Base-by-base conservation (phyloP, 129 eudicot species). In the Flaveria bidentis region DNA sequence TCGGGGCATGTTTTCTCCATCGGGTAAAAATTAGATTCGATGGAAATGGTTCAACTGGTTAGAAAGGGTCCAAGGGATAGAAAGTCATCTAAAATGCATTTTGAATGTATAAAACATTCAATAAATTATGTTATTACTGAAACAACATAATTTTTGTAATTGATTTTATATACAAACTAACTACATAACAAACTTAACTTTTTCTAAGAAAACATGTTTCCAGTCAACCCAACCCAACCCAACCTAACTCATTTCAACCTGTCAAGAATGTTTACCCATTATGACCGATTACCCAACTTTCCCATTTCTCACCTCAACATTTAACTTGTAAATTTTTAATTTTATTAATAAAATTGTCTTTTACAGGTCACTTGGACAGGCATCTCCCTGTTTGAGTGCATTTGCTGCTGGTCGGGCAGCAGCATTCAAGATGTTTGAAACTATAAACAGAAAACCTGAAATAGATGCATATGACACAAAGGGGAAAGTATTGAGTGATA, bases 391-490 rank as follows among this genome's bases (percentile, higher is more conserved):
- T 81, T 74, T 88, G 86, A 86, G 82, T 67, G 97, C 97, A 49
- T 91, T 91, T 80, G 90, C 94, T 52, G 91, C 97, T 15, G 97
- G 97, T 14, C 82, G 74, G 58, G 94, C 97, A 23, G 97, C 97
- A 64, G 97, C 94, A 6, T 91, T 47, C 85, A 91, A 88, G 85
- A 91, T 91, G 97, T 91, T 91, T 73, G 94, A 88, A 71, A 88
- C 97, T 11, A 88, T 91, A 76, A 82, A 81, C 36, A 81, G 94
- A 82, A 86, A 82, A 70, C 97, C 97, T 23, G 87, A 76, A 22
- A 91, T 91, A 66, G 97, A 91, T 47, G 80, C 92, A 10, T 91
- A 76, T 15, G 88, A 88, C 79, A 81, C 80, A 66, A 77, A 49
- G 9, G 97, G 97, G 16, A 85, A 83, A 81, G 82, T 67, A 67